Conservation (phyloP, 495 filamentous ascomycete genomes). For the Pyrenula aspistea region DNA sequence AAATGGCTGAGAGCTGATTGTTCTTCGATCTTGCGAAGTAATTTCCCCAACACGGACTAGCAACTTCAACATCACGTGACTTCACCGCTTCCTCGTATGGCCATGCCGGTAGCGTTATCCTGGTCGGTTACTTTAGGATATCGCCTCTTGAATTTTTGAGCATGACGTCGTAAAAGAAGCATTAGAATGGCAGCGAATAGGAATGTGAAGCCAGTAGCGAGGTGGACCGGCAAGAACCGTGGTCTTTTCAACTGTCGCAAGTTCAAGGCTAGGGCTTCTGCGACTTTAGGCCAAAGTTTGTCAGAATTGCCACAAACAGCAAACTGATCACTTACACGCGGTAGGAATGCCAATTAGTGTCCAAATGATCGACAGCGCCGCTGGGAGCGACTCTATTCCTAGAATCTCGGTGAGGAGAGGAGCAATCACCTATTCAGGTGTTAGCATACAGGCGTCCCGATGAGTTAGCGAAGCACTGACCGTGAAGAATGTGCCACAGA, state of each 20-base stretch:
- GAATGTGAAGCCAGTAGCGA: constrained; percentile 58
- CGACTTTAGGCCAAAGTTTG: constrained; percentile 27
- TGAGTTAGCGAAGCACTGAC: constrained; percentile 26
- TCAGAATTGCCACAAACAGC: neutral
- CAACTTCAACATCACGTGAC: no score
- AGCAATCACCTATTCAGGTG: constrained; percentile 39
- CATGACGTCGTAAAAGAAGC: neutral
- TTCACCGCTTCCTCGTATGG: no score
- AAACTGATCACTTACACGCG: constrained; percentile 29
- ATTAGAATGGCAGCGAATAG: constrained; percentile 38
- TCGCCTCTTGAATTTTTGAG: no score
- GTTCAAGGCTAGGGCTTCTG: constrained; percentile 64
- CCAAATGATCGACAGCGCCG: constrained; percentile 67
- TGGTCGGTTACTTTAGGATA: no score
- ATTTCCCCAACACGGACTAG: no score
- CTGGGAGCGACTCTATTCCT: constrained; percentile 57
- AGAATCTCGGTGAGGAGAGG: constrained; percentile 73
- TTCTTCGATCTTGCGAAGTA: no score
- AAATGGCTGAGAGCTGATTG: no score
- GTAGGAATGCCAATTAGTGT: constrained; percentile 57
- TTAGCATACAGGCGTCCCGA: no score
- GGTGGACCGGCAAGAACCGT: constrained; percentile 49
- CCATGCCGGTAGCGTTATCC: no score
- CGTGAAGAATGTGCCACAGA: constrained; percentile 61
- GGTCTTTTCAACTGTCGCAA: constrained; percentile 34